phyloP scores from a whole-genome alignment of 768 basidiomycete species.

The Leccinum aurantiacum region DNA sequence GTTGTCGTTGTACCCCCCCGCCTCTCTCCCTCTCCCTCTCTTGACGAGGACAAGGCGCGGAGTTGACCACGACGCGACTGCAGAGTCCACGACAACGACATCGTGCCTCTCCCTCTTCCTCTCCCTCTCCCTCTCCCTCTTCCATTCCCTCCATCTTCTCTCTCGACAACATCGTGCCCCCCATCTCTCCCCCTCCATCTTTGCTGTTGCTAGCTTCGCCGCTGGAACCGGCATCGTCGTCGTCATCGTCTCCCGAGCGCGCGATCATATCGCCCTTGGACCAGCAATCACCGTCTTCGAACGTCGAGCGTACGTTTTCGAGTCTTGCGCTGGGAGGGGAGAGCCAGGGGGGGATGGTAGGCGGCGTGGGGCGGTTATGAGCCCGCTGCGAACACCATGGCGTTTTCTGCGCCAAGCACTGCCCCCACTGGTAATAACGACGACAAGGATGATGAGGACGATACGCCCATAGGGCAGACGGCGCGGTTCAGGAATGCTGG shows the following conservation, averaged over 20 bases:
- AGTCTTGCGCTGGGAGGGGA: slow-evolving; percentile 52
- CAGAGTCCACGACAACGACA: no score
- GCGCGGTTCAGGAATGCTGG: slow-evolving; percentile 32
- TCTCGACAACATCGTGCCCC: no score
- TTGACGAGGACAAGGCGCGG: no score
- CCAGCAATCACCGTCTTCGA: slow-evolving; percentile 18
- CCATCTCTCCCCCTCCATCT: not conserved
- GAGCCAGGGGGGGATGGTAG: slow-evolving; percentile 51
- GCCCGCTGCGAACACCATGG: slow-evolving; percentile 12
- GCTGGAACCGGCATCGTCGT: slow-evolving; percentile 11
- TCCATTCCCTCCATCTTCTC: no score
- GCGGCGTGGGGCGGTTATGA: slow-evolving; percentile 43
- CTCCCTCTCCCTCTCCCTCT: no score
- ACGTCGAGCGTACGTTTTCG: slow-evolving; percentile 36
- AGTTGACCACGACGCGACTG: no score
- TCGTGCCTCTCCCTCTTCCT: no score
- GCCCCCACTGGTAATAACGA: slow-evolving; percentile 46
- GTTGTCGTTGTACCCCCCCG: no score
- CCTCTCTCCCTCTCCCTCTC: no score
- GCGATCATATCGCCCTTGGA: slow-evolving; percentile 32
- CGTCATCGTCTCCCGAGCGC: slow-evolving; percentile 25
- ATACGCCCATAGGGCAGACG: slow-evolving; percentile 60
- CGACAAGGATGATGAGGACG: slow-evolving; percentile 63
- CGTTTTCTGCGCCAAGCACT: slow-evolving; percentile 23
- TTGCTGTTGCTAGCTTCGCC: slow-evolving; percentile 11